Evolutionary conservation across 257 asterid species (phyloP), one percentile per base, ranked within the genome.

Genomic region (Gentiana macrophylla): DNA sequence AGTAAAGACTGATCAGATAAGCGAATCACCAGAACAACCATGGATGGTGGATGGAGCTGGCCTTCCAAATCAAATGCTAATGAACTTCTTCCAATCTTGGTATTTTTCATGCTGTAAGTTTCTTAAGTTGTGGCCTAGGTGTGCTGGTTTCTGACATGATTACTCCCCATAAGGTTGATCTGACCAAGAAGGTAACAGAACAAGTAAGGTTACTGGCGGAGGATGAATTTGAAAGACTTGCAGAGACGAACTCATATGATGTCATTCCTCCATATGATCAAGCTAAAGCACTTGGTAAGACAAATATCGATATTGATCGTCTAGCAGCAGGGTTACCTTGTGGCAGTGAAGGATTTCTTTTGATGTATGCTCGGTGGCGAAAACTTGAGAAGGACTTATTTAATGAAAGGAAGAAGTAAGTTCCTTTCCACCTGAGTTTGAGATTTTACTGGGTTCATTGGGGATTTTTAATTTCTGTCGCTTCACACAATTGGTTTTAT

Each of bases 351-450:
- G 99, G 99, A 56, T 92, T 88, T 65, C 94, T 92, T 72, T 95
- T 92, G 69, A 88, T 92, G 99, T 85, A 76, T 74, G 97, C 99
- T 74, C 91, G 98, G 6, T 92, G 98, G 98, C 79, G 93, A 70
- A 92, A 92, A 72, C 97, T 92, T 15, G 91, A 84, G 67, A 78
- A 94, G 63, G 99, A 81, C 70, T 67, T 92, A 79, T 92, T 85
- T 70, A 92, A 81, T 56, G 97, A 88, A 60, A 88, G 99, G 52
- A 92, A 80, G 74, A 93, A 72, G 99, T 88, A 82, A 78, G 80
- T 63, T 35, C 53, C 9, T 41, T 41, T 41, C 46, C 46, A 41
- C 9, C 9, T 41, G 8, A 41, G 46, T 7, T 10, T 41, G 6
- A 41, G 2, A 10, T 1, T 41, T 2, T 41, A 10, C 46, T 41